phyloP scores from a whole-genome alignment of 345 rosid genomes.

The Carallia brachiata region DNA sequence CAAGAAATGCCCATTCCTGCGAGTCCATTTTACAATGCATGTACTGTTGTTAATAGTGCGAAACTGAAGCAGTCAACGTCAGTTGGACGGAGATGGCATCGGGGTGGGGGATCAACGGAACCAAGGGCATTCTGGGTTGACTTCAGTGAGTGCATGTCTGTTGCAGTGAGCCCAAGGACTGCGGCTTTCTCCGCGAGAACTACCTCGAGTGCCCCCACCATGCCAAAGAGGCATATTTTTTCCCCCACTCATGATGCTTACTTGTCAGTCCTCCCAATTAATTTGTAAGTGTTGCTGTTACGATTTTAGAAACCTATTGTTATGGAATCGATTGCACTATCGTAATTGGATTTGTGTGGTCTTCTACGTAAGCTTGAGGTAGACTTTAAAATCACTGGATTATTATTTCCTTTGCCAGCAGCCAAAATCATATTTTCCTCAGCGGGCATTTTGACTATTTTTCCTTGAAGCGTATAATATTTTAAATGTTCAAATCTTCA shows the following conservation, averaged over 20 bases:
- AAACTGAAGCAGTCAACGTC: no score
- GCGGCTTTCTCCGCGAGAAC: constrained; percentile 83
- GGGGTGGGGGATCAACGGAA: constrained; percentile 96
- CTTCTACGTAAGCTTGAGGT: neutral
- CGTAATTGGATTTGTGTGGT: neutral
- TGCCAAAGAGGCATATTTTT: constrained; percentile 78
- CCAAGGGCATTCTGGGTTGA: constrained; percentile 87
- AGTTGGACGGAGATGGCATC: constrained; percentile 52
- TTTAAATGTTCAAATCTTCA: no score
- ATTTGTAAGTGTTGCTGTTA: neutral
- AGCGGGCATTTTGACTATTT: no score
- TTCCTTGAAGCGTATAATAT: no score
- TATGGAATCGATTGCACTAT: neutral
- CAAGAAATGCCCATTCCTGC: no score
- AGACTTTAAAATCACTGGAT: no score
- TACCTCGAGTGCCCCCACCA: constrained; percentile 99
- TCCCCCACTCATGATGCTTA: neutral
- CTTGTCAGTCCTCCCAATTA: no score
- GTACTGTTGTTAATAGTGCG: no score
- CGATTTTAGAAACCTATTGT: constrained; percentile 6
- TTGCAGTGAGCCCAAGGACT: constrained; percentile 95
- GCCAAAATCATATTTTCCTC: no score
- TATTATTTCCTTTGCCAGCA: no score
- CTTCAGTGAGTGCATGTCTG: constrained; percentile 96
- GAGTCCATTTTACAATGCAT: no score